Conservation (phyloP, 371 early-diverging fungal species). For the Rhizopus arrhizus region DNA sequence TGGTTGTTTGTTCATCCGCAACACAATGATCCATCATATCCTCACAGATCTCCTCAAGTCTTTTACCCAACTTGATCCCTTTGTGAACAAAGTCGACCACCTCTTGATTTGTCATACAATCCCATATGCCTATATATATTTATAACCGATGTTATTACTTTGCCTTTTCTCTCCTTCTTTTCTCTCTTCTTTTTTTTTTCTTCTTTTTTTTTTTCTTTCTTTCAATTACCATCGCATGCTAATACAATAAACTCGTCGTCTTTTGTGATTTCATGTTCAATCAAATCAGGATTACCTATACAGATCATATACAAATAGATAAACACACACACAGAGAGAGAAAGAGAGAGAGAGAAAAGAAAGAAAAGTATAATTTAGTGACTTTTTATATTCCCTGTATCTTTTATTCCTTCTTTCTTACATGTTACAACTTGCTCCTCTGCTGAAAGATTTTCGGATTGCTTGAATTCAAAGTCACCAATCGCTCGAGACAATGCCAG, state of each 20-base stretch:
- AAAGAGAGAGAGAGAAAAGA: no score
- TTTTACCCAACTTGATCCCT: constrained; percentile 57
- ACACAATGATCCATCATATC: constrained; percentile 88
- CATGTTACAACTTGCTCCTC: constrained; percentile 89
- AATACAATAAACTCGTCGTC: constrained; percentile 89
- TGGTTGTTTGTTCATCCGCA: constrained; percentile 81
- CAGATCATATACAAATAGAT: background rate
- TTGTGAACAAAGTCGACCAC: constrained; percentile 82
- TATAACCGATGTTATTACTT: background rate
- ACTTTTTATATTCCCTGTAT: background rate
- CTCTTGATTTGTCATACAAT: constrained; percentile 90
- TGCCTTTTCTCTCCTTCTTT: background rate
- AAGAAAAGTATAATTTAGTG: background rate
- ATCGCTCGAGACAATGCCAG: constrained; percentile 92
- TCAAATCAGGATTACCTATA: constrained; percentile 68
- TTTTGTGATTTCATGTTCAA: constrained; percentile 57
- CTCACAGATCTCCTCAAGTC: constrained; percentile 80
- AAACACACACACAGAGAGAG: no score
- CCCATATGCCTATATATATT: constrained; percentile 84
- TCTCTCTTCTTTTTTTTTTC: background rate
- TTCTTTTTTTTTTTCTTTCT: background rate
- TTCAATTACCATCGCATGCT: constrained; percentile 88
- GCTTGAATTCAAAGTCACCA: constrained; percentile 96
- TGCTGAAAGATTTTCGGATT: constrained; percentile 67
- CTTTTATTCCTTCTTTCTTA: constrained; percentile 2